Evolutionary conservation across 495 filamentous ascomycete genomes (phyloP), one percentile per base, ranked within the genome.

Genomic region (Rusavskia elegans): DNA sequence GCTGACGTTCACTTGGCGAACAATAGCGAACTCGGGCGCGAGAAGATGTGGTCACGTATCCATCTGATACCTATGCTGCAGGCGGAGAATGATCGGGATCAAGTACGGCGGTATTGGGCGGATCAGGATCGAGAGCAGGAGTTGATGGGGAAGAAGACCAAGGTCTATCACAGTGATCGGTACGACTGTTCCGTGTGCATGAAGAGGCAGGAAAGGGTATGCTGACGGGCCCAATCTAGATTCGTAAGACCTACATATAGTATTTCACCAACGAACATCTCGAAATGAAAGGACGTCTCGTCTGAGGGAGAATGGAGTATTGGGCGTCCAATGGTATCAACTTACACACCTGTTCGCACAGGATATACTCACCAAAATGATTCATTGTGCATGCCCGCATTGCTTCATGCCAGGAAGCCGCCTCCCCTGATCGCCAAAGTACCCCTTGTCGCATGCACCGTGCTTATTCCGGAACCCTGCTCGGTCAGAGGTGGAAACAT

Each of bases 11-110:
- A 11, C 45, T 44, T 11, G 5, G 21, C 45, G 45, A 5, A 16
- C 29, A 27, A 51, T 58, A 96, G 90, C 63, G 92, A 98, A 65
- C 84, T 93, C 55, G 85, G 81, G 50, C 86, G 92, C 44, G 92
- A 98, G 63, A 98, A 98, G 74, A 89, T 95, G 77, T 98, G 92
- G 92, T 75, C 82, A 42, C 83, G 92, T 58, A 89, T 97, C 59
- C 79, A 98, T 65, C 72, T 98, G 46, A 88, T 88, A 63, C 92
- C 92, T 30, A 67, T 92, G 56, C 81, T 98, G 49, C 89, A 96
- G 63, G 92, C 92, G 51, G 92, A 98, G 64, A 85, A 90, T 62
- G 92, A 98, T 72, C 83, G 92, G 45, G 92, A 98, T 71, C 81
- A 86, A 63, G 89, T 93, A 57, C 77, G 92, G 45, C 71, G 89